Conservation (phyloP, 148 eudicot genomes). For the Gaultheria prostrata region DNA sequence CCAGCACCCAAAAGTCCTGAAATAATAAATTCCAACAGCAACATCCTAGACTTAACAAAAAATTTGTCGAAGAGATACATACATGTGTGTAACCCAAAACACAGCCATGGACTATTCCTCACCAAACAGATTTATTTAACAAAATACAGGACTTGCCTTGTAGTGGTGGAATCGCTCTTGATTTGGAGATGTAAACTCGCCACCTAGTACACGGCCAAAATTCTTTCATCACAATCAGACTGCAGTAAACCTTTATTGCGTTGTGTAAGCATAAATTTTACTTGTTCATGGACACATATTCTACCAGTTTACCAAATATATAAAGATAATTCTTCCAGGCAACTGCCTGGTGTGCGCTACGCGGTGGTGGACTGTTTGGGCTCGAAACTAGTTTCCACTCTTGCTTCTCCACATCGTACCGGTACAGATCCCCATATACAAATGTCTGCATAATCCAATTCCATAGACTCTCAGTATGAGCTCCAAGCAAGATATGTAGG, state of each 20-base stretch:
- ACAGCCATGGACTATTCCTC: not conserved
- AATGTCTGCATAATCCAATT: constrained; percentile 63
- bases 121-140: not conserved
- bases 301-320: constrained; percentile 54
- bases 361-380: constrained; percentile 99
- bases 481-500: constrained; percentile 1
- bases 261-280: not conserved
- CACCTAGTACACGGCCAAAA: constrained; percentile 48
- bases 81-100: not conserved
- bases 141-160: constrained; percentile 45
- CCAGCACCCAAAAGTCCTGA: constrained; percentile 94
- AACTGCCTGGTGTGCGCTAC: constrained; percentile 97
- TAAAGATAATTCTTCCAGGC: constrained; percentile 96
- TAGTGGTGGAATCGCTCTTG: constrained; percentile 99
- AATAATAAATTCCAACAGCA: constrained; percentile 8
- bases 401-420: constrained; percentile 85
- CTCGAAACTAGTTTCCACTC: constrained; percentile 93
- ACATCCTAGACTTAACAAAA: constrained; percentile 3
- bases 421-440: constrained; percentile 95
- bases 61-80: not conserved
- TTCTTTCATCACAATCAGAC: constrained; percentile 4
- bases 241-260: not conserved
- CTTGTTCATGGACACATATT: not conserved
- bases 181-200: constrained; percentile 97
- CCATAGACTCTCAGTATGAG: constrained; percentile 1